Evolutionary conservation across 192 early-diverging fungal genomes (phyloP).

Genomic region (Diversispora eburnea): DNA sequence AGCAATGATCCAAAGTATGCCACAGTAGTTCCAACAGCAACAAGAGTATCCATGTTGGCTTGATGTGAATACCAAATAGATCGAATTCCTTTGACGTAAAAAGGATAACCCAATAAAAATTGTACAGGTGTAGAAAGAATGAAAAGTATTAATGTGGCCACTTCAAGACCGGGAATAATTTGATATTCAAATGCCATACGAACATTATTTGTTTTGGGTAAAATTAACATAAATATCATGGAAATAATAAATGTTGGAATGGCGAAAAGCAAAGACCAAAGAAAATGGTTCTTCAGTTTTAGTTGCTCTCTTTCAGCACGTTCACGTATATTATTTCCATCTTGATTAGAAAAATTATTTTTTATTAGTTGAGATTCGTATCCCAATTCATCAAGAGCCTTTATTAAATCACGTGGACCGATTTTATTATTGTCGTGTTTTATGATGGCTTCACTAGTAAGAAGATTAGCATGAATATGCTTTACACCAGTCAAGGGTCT

Average conservation of each 20-base stretch:
- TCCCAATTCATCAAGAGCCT: constrained; percentile 57
- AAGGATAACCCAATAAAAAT: constrained; percentile 65
- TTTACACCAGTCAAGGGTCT: constrained; percentile 40
- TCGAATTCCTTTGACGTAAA: constrained; percentile 64
- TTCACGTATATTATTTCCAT: constrained; percentile 39
- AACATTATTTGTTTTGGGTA: constrained; percentile 48
- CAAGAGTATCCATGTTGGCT: constrained; percentile 81
- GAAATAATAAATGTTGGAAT: constrained; percentile 63
- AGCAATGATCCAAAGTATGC: constrained; percentile 56
- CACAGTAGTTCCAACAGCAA: constrained; percentile 68
- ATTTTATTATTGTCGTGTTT: constrained; percentile 48
- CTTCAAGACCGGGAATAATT: constrained; percentile 53
- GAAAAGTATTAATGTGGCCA: constrained; percentile 52
- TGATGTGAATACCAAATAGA: constrained; percentile 55
- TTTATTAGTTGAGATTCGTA: constrained; percentile 49
- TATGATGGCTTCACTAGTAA: constrained; percentile 48
- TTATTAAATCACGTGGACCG: constrained; percentile 62
- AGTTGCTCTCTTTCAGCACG: constrained; percentile 44
- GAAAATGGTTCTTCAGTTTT: constrained; percentile 35
- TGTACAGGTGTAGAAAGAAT: constrained; percentile 70
- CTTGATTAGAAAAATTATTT: constrained; percentile 32
- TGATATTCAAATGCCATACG: constrained; percentile 42
- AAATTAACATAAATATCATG: constrained; percentile 72
- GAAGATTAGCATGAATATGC: constrained; percentile 50
- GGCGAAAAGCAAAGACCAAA: constrained; percentile 58